Base-by-base conservation (phyloP, 108 stramenopile genomes). In the Licmophora abbreviata region DNA sequence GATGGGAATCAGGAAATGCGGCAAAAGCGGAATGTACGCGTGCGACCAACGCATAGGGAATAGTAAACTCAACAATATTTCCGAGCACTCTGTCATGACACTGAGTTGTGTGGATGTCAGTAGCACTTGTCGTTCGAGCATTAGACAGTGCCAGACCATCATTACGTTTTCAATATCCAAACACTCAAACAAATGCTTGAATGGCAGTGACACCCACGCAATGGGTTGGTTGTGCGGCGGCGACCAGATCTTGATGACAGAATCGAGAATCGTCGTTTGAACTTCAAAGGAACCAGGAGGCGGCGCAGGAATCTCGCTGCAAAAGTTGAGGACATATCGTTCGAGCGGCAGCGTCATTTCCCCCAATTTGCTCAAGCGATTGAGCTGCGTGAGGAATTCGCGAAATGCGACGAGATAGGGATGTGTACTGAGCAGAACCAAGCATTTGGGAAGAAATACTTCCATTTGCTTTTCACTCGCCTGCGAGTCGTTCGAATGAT, bases 41-140 rank as follows among this genome's bases (percentile, higher is more conserved):
- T 92, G 85, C 10, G 68, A 81, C 95, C 93, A 97, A 53, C 73
- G 67, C 72, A 97, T 73, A 17, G 95, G 95, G 51, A 94, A 95
- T 6, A 97, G 72, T 10, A 97, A 56, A 12, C 80, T 79, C 17
- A 88, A 56, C 3, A 97, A 71, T 26, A 89, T 88, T 67, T 97
- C 95, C 37, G 82, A 71, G 45, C 76, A 66, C 0, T 71, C 78
- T 10, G 86, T 89, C 27, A 97, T 58, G 20, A 97, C 56, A 24
- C 88, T 77, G 15, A 84, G 58, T 56, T 94, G 91, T 20, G 83
- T 77, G 32, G 93, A 90, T 9, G 88, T 89, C 35, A 97, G 54
- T 2, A 87, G 50, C 6, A 95, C 84, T 51, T 91, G 92, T 42
- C 92, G 74, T 54, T 92, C 92, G 54, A 91, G 63, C 1, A 76